Evolutionary conservation across 208 protist species (phyloP).

Genomic region (Leishmania guyanensis): DNA sequence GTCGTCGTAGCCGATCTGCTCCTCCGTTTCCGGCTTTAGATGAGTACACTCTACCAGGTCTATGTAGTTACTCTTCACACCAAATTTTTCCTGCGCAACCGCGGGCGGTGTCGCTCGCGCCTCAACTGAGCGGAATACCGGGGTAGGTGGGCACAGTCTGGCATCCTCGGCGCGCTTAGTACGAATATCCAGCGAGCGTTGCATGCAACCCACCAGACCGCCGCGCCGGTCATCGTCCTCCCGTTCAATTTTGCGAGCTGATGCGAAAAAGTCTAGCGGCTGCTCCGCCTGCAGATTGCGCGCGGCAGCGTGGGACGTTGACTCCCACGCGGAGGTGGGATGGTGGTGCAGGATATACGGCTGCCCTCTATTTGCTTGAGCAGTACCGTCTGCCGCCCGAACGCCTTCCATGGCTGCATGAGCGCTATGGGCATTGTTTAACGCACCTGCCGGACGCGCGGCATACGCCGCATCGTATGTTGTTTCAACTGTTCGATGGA

Average conservation of each 20-base stretch:
- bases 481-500: constrained; percentile 66
- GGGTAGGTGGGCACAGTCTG: constrained; percentile 36
- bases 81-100: constrained; percentile 45
- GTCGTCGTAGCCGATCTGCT: constrained; percentile 54
- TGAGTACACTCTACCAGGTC: constrained; percentile 84
- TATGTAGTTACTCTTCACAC: constrained; percentile 63
- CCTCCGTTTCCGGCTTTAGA: constrained; percentile 61
- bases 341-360: constrained; percentile 24
- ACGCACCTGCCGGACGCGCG: background rate
- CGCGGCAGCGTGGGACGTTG: constrained; percentile 50
- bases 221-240: constrained; percentile 70
- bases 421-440: background rate
- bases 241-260: constrained; percentile 68
- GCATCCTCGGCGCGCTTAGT: constrained; percentile 63
- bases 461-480: constrained; percentile 75
- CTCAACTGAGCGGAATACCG: constrained; percentile 38
- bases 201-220: constrained; percentile 60
- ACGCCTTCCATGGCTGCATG: background rate
- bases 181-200: constrained; percentile 81
- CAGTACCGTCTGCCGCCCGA: background rate
- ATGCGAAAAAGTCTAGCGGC: constrained; percentile 67
- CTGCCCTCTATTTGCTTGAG: background rate
- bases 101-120: constrained; percentile 13
- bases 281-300: constrained; percentile 52
- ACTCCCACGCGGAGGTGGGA: constrained; percentile 59